These are phyloP conservation scores for Lentinula lateritia DNA, from an alignment of 768 basidiomycete genomes.

Conservation along the genomic window DNA sequence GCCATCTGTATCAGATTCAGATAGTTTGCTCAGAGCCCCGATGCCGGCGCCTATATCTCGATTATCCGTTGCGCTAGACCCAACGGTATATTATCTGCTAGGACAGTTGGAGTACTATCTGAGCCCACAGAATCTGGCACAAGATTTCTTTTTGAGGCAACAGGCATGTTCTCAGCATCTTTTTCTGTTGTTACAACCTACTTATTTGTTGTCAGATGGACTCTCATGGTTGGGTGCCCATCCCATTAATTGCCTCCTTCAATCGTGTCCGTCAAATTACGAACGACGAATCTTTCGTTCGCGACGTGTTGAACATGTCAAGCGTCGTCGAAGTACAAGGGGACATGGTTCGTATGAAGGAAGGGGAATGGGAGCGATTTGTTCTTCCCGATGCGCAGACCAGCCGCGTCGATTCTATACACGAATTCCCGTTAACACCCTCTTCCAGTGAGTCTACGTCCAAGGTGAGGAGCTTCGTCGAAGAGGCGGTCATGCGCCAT, in stretches of 20 bases:
- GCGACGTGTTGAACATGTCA: conserved; percentile 65
- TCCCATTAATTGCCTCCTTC: conserved; percentile 79
- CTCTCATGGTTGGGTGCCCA: conserved; percentile 79
- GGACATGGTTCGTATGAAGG: conserved; percentile 64
- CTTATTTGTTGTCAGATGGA: conserved; percentile 65
- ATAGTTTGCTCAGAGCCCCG: conserved; percentile 4
- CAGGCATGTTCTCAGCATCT: conserved; percentile 43
- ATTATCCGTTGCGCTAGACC: conserved; percentile 56
- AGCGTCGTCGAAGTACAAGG: conserved; percentile 57
- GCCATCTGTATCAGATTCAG: neutral
- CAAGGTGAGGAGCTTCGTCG: conserved; percentile 10
- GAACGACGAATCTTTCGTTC: conserved; percentile 50
- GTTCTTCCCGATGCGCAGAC: conserved; percentile 56
- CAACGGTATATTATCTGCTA: conserved; percentile 62
- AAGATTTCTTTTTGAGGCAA: conserved; percentile 78
- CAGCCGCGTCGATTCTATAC: conserved; percentile 34
- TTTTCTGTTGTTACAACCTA: neutral
- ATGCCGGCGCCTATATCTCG: conserved; percentile 42
- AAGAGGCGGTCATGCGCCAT: conserved; percentile 4
- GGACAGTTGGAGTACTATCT: conserved; percentile 91
- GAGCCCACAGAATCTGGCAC: conserved; percentile 84
- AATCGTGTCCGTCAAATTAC: conserved; percentile 75
- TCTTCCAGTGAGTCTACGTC: neutral
- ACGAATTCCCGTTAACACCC: conserved; percentile 11
- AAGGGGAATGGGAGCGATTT: conserved; percentile 48